Base-by-base conservation (phyloP, 2,329 filamentous ascomycete species). In the Xylariaceae sp. region DNA sequence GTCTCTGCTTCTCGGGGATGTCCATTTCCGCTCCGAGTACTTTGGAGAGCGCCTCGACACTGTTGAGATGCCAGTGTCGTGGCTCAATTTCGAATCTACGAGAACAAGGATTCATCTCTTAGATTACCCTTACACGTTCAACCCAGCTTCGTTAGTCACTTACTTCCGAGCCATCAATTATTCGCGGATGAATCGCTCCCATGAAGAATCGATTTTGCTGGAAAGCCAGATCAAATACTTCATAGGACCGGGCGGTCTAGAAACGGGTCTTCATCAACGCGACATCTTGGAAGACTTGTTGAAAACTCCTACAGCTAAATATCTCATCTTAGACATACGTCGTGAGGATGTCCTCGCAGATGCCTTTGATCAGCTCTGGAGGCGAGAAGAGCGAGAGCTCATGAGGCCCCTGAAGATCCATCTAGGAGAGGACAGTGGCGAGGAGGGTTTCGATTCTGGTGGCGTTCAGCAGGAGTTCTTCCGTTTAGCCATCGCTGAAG, bases 401-500 rank as follows among this genome's bases (percentile, higher is more conserved):
- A 75, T 93, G 63, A 83, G 90, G 22, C 94, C 94, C 1, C 73
- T 99, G 33, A 96, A 96, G 63, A 87, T 99, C 9, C 86, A 90
- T 46, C 82, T 97, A 51, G 91, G 91, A 3, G 87, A 90, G 65
- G 86, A 90, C 33, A 78, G 79, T 48, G 90, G 90, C 31, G 94
- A 97, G 69, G 86, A 95, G 67, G 94, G 94, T 0, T 83, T 95
- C 33, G 94, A 99, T 68, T 90, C 93, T 45, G 94, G 94, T 41
- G 94, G 94, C 57, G 92, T 99, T 1, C 93, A 97, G 62, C 92
- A 96, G 67, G 94, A 99, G 58, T 97, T 96, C 67, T 97, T 99
- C 73, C 84, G 90, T 14, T 73, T 97, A 28, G 84, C 89, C 16
- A 85, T 97, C 60, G 83, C 83, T 1, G 87, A 96, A 64, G 89